A percentile compares a stretch with the other conserved stretches of the same genome.
These are phyloP conservation scores for Tricholoma bakamatsutake DNA, from an alignment of 768 basidiomycete genomes.

Conservation along the genomic window DNA sequence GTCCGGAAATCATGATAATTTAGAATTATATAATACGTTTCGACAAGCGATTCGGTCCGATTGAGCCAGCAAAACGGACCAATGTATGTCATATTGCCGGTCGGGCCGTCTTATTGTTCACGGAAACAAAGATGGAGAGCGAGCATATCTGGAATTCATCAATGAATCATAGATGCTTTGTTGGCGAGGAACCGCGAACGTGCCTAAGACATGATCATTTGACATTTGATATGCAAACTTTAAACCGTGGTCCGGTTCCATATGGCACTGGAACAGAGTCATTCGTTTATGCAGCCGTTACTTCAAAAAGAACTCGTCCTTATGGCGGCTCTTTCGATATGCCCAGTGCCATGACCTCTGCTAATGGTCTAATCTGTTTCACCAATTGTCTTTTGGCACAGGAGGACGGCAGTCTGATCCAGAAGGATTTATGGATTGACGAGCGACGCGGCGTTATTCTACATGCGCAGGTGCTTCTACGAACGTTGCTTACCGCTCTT, in stretches of 20 bases:
- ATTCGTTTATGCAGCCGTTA: neutral
- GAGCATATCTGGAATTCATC: neutral
- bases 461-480: constrained; percentile 56
- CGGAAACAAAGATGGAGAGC: neutral
- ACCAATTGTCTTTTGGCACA: constrained; percentile 79
- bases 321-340: neutral
- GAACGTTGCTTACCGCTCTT: neutral
- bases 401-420: constrained; percentile 71
- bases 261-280: neutral
- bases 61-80: no score
- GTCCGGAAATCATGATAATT: no score
- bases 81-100: no score
- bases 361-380: constrained; percentile 74
- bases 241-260: neutral
- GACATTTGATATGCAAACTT: neutral
- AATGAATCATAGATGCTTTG: neutral
- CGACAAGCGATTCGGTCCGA: no score
- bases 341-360: constrained; percentile 29
- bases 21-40: no score
- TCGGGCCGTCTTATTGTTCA: no score
- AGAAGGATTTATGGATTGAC: constrained; percentile 81
- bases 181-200: neutral
- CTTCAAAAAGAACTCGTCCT: neutral
- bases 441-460: constrained; percentile 66
- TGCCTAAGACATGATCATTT: neutral